A percentile compares a stretch with the other conserved stretches of the same genome.
Conservation (phyloP, 2,329 filamentous ascomycete species). For the Sporothrix brasiliensis region DNA sequence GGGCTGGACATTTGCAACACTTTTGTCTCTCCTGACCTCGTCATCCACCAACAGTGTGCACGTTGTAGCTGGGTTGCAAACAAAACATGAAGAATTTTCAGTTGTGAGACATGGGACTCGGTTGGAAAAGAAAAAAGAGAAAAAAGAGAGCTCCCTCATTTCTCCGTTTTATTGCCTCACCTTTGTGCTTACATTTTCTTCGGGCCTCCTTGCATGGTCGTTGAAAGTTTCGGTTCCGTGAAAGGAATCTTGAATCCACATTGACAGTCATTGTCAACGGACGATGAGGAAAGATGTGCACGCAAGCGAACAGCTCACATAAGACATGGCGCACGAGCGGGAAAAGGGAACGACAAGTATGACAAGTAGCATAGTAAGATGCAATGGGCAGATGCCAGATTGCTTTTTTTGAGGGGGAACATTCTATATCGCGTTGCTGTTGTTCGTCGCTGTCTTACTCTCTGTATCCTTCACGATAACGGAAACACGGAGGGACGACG, state of each 20-base stretch:
- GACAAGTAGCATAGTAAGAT: no score
- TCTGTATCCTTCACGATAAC: constrained; percentile 17
- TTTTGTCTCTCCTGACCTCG: not conserved
- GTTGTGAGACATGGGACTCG: not conserved
- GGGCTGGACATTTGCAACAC: no score
- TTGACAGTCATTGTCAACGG: not conserved
- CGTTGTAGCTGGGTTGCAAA: not conserved
- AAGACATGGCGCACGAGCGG: not conserved
- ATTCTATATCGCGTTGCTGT: constrained; percentile 1
- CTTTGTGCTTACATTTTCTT: not conserved
- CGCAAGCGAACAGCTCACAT: constrained; percentile 17
- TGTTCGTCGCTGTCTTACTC: not conserved
- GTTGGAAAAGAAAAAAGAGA: no score
- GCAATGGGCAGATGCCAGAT: not conserved
- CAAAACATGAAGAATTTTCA: constrained; percentile 13
- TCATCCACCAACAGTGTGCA: not conserved
- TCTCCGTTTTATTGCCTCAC: not conserved
- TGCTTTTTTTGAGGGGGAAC: constrained; percentile 10
- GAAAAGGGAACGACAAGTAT: not conserved
- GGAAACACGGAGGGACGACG: not conserved
- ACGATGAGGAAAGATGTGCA: constrained; percentile 25
- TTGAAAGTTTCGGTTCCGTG: not conserved
- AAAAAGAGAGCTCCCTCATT: no score
- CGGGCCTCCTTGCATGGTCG: constrained; percentile 21
- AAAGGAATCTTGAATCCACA: constrained; percentile 3